Percentiles rank a stretch among this genome's conserved stretches.
Conservation (phyloP, 345 rosid species). For the thale cress (Arabidopsis thaliana) region DNA sequence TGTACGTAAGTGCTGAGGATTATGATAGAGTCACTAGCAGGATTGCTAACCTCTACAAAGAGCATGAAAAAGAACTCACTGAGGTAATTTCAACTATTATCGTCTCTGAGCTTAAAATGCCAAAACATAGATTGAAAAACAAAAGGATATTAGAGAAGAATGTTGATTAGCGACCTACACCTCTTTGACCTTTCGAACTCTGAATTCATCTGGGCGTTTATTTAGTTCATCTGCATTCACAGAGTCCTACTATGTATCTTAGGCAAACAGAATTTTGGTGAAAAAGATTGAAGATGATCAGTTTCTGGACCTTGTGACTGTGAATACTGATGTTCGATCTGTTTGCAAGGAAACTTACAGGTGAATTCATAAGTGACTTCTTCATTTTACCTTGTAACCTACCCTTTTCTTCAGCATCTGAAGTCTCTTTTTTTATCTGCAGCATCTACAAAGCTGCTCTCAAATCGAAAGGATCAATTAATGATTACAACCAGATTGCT, state of each 20-base stretch:
- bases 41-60: conserved; percentile 82
- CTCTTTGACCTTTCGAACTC: conserved; percentile 13
- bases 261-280: conserved; percentile 91
- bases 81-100: conserved; percentile 58
- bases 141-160: conserved; percentile 15
- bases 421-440: conserved; percentile 45
- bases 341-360: conserved; percentile 94
- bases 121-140: conserved; percentile 10
- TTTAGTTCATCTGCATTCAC: conserved; percentile 46
- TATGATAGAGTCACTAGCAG: conserved; percentile 80
- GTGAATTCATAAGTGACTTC: conserved; percentile 48
- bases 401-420: conserved; percentile 29
- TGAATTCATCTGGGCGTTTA: conserved; percentile 38
- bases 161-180: conserved; percentile 6
- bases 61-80: conserved; percentile 82
- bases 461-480: conserved; percentile 85
- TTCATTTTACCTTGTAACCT: conserved; percentile 29
- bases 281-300: conserved; percentile 95
- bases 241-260: conserved; percentile 36
- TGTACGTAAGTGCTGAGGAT: conserved; percentile 95
- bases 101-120: conserved; percentile 1
- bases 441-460: conserved; percentile 84
- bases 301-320: conserved; percentile 87
- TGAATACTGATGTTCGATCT: conserved; percentile 79
- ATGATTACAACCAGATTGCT: conserved; percentile 88